These are phyloP conservation scores for Begonia masoniana DNA, from an alignment of 306 rosid genomes.

Conservation along the genomic window DNA sequence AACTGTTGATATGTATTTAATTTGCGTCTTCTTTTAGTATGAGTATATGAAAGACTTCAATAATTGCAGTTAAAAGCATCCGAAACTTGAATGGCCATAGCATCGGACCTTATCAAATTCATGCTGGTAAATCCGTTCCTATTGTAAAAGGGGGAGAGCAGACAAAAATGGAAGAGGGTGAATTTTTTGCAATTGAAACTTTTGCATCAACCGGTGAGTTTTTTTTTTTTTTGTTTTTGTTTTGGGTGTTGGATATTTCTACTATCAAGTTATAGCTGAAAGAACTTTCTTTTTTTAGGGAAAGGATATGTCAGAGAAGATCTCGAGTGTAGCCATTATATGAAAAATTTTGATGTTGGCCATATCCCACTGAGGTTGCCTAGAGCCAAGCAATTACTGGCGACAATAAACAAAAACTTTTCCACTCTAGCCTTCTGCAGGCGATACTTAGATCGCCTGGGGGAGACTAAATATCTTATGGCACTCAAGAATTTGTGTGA, in stretches of 20 bases:
- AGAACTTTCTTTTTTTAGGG: constrained; percentile 30
- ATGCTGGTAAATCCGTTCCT: constrained; percentile 91
- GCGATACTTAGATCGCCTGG: constrained; percentile 85
- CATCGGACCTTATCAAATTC: constrained; percentile 94
- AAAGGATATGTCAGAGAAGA: constrained; percentile 94
- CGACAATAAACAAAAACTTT: constrained; percentile 80
- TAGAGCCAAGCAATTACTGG: constrained; percentile 80
- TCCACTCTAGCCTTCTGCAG: constrained; percentile 90
- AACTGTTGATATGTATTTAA: too few relatives aligned
- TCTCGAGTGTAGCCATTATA: constrained; percentile 97
- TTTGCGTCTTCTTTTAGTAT: too few relatives aligned
- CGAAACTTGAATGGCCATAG: constrained; percentile 97
- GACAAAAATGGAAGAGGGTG: constrained; percentile 99
- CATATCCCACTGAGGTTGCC: constrained; percentile 90
- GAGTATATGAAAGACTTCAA: neutral
- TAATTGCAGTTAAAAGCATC: constrained; percentile 68
- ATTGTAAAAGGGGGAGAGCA: constrained; percentile 99
- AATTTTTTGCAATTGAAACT: constrained; percentile 91
- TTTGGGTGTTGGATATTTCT: too few relatives aligned
- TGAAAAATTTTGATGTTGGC: constrained; percentile 86
- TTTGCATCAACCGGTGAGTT: constrained; percentile 83
- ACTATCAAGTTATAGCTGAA: too few relatives aligned
- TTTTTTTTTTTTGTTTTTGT: constrained; percentile 10
- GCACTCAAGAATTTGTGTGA: constrained; percentile 88
- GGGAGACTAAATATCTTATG: constrained; percentile 93